A percentile compares a stretch with the other conserved stretches of the same genome.
Evolutionary conservation across 2,329 filamentous ascomycete genomes (phyloP).

Genomic region (Parasarocladium wereldwijsianum): DNA sequence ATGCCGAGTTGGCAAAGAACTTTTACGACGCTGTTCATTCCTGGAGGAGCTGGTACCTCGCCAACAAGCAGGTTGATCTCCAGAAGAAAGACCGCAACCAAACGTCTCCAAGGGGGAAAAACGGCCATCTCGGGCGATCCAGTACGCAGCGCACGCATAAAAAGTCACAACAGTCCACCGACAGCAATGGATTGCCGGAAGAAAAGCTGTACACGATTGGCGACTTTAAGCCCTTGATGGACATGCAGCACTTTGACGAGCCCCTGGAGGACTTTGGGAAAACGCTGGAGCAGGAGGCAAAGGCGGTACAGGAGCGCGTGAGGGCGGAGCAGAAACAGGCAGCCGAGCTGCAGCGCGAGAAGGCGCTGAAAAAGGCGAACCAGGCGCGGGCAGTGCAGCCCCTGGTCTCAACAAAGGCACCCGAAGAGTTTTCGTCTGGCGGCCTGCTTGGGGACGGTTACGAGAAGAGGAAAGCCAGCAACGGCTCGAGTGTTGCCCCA

Average conservation of each 20-base stretch:
- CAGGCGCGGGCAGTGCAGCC: constrained; percentile 12
- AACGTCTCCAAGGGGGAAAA: constrained; percentile 6
- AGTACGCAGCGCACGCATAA: constrained; percentile 9
- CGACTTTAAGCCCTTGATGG: constrained; percentile 52
- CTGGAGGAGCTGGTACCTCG: constrained; percentile 89
- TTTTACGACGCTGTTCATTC: constrained; percentile 60
- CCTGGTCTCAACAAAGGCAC: constrained; percentile 7
- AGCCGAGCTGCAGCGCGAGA: constrained; percentile 11
- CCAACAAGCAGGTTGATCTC: constrained; percentile 47
- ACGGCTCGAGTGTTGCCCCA: not conserved
- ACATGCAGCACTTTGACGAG: constrained; percentile 43
- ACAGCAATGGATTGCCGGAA: constrained; percentile 24
- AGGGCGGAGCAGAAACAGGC: constrained; percentile 1
- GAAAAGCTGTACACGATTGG: constrained; percentile 48
- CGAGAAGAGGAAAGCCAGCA: constrained; percentile 27
- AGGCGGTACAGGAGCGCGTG: constrained; percentile 4
- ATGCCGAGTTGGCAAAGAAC: constrained; percentile 46
- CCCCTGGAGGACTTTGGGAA: constrained; percentile 34
- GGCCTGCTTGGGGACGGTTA: constrained; percentile 38
- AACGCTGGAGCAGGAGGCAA: constrained; percentile 18
- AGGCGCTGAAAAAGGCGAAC: constrained; percentile 13
- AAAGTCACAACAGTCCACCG: constrained; percentile 17
- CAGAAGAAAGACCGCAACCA: constrained; percentile 19
- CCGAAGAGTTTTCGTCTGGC: constrained; percentile 31
- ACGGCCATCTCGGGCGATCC: not conserved